Percentiles rank a stretch among this genome's conserved stretches.
phyloP scores from a whole-genome alignment of 257 asterid genomes.

The Jasminum sambac region DNA sequence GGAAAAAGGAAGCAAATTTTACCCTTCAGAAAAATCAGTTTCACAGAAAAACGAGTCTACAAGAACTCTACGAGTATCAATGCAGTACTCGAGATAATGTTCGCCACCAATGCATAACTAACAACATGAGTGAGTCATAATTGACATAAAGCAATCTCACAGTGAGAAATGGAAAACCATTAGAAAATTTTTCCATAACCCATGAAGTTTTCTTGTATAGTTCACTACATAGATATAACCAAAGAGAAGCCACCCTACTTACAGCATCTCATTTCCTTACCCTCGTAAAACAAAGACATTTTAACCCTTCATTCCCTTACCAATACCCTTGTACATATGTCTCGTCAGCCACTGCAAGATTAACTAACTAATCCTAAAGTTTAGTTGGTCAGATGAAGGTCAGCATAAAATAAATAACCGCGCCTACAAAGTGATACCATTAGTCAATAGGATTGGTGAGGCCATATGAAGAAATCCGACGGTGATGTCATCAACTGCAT shows the following conservation, averaged over 20 bases:
- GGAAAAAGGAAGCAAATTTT: no score
- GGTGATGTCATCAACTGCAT: slow-evolving; percentile 52
- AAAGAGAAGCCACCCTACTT: slow-evolving; percentile 34
- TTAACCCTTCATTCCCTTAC: slow-evolving; percentile 18
- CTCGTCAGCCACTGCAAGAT: slow-evolving; percentile 21
- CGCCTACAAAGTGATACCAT: no score
- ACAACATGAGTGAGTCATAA: no score
- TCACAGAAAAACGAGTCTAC: no score
- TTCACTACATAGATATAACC: slow-evolving; percentile 26
- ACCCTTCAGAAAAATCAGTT: no score
- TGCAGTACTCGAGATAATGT: no score
- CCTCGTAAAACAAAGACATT: slow-evolving; percentile 25
- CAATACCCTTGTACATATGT: slow-evolving; percentile 18
- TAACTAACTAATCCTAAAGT: slow-evolving; percentile 38
- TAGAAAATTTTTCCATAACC: slow-evolving; percentile 66
- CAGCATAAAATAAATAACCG: slow-evolving; percentile 32
- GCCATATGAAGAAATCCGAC: slow-evolving; percentile 79
- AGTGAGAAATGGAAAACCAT: slow-evolving; percentile 51
- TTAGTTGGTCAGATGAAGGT: slow-evolving; percentile 44
- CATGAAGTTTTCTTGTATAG: slow-evolving; percentile 28
- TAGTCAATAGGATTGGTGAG: slow-evolving; percentile 71
- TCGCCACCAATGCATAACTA: no score
- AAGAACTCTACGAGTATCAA: no score
- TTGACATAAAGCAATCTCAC: no score
- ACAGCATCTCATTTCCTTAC: slow-evolving; percentile 38